These are phyloP conservation scores for Micractinium conductrix DNA, from an alignment of 139 green algal species.

Conservation along the genomic window DNA sequence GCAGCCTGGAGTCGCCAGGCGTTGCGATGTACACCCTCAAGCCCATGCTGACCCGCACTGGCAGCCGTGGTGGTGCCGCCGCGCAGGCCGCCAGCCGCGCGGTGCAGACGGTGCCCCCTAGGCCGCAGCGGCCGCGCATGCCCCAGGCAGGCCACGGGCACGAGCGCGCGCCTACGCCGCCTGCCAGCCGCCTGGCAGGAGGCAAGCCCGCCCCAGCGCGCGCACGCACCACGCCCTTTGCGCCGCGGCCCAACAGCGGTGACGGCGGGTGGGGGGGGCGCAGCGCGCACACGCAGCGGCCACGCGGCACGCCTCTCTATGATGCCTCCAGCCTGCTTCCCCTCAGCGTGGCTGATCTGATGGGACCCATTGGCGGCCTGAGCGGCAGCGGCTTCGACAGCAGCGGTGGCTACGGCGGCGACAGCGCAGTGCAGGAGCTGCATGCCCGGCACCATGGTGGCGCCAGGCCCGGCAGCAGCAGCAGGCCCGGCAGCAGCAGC, in stretches of 20 bases:
- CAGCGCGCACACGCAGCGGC: neutral
- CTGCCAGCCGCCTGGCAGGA: neutral
- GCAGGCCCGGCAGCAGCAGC: neutral
- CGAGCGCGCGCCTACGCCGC: neutral
- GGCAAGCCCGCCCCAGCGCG: neutral
- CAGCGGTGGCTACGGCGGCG: too few species aligned
- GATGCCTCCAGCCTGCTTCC: constrained; percentile 25
- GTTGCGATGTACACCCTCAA: too few species aligned
- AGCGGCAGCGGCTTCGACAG: too few species aligned
- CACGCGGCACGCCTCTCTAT: constrained; percentile 15
- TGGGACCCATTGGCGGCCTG: neutral
- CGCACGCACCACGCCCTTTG: constrained; percentile 34
- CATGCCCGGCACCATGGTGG: neutral
- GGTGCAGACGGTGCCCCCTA: neutral
- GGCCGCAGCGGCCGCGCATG: neutral
- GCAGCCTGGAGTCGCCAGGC: too few species aligned
- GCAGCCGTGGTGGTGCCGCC: neutral
- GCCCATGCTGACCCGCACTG: too few species aligned
- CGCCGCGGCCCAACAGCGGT: constrained; percentile 14
- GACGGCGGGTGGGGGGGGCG: neutral
- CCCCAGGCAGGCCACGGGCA: neutral
- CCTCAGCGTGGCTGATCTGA: neutral
- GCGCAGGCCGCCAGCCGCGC: neutral
- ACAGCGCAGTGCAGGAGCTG: too few species aligned
- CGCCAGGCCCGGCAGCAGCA: neutral